Evolutionary conservation across 2,329 filamentous ascomycete species (phyloP), one percentile per base, ranked within the genome.

Genomic region (Nectriaceae sp.): DNA sequence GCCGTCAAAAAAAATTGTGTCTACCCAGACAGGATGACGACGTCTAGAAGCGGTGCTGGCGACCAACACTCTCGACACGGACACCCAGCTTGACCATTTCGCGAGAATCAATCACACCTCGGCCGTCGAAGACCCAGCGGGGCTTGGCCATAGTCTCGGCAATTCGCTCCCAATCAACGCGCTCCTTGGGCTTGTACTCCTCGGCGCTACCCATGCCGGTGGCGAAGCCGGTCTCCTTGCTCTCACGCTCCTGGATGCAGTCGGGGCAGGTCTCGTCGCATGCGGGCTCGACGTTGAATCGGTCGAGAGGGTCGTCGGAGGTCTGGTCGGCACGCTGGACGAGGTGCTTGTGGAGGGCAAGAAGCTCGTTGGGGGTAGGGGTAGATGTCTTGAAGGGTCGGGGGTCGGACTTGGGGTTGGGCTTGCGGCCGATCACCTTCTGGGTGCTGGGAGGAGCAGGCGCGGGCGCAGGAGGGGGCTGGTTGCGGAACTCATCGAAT

Each of bases 41-140:
- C 40, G 18, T 20, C 60, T 65, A 72, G 60, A 72, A 72, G 29
- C 68, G 69, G 60, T 72, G 70, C 57, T 74, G 75, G 19, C 74
- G 72, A 18, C 79, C 79, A 26, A 82, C 73, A 52, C 74, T 78
- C 68, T 80, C 76, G 10, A 81, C 75, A 16, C 72, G 68, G 42
- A 82, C 70, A 13, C 75, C 77, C n/a, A 81, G 65, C 65, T 72
- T 73, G 33, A 68, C 67, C 70, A 80, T 74, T 54, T 73, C 69
- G 19, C 66, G 64, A 16, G 70, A 70, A 54, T 82, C 75, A 40
- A 82, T 72, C 22, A 80, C 72, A 33, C 77, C 77, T 46, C 76
- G 75, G n/a, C 79, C 79, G 50, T 82, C 78, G 65, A 82, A 82
- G 21, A 82, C 68, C 76, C 77, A 80, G 47, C 73, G 75, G 11